Evolutionary conservation across 768 basidiomycete genomes (phyloP).

Genomic region (Suillus tomentosus): DNA sequence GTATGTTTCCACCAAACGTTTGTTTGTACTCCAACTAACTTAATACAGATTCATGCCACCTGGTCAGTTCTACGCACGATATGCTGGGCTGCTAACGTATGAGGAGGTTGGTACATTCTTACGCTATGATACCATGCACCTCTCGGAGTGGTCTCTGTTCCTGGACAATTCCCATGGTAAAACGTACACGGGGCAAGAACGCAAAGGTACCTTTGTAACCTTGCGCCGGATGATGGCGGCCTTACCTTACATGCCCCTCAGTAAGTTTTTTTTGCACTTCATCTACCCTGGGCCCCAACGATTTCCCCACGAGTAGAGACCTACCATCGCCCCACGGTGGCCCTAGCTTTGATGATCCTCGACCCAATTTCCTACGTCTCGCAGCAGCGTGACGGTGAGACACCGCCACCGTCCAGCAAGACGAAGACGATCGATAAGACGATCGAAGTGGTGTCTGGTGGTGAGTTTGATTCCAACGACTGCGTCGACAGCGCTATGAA

Average conservation of each 20-base stretch:
- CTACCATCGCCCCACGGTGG: not conserved
- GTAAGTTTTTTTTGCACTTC: not conserved
- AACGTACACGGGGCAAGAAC: not conserved
- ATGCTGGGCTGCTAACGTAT: not conserved
- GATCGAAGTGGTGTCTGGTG: too few species aligned
- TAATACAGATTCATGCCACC: not conserved
- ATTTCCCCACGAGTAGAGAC: not conserved
- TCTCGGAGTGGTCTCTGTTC: not conserved
- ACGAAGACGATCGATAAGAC: not conserved
- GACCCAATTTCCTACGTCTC: not conserved
- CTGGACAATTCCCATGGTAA: not conserved
- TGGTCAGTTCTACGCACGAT: not conserved
- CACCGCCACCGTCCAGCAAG: not conserved
- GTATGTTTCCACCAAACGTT: not conserved
- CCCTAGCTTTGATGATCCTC: not conserved
- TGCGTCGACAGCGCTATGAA: not conserved
- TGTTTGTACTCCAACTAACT: not conserved
- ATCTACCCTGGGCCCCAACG: not conserved
- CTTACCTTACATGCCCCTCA: not conserved
- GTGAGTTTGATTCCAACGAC: too few species aligned
- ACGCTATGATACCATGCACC: not conserved
- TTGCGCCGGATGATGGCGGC: not conserved
- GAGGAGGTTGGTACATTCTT: not conserved
- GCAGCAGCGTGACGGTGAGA: not conserved
- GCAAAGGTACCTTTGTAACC: not conserved